Evolutionary conservation across 108 stramenopile species (phyloP), one percentile per base, ranked within the genome.

Genomic region (Bacterosira constricta): DNA sequence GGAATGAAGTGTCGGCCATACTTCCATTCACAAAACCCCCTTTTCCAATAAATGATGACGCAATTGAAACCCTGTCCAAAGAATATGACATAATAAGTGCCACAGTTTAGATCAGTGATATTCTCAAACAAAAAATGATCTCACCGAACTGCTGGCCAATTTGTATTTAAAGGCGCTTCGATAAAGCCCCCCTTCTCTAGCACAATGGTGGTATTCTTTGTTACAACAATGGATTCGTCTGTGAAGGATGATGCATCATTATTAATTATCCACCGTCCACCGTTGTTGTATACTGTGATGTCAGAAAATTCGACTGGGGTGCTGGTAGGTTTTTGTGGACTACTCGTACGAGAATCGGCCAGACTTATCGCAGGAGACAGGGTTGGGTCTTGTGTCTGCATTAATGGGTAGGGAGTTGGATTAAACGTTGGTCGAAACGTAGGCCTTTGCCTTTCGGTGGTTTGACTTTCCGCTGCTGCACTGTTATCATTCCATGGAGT

Each of bases 131-230:
- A n/a, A n/a, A n/a, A n/a, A n/a, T n/a, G n/a, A n/a, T n/a, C n/a
- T n/a, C n/a, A 44, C 30, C 71, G 61, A 46, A 73, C 46, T 25
- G 71, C 71, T 18, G 71, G 71, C 71, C 71, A 73, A 20, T 61
- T 49, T 41, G 30, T 63, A 34, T 73, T 55, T 4, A 27, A 11
- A 1, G 71, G 71, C 34, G 71, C 71, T 13, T 17, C 60, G 15
- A 73, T 18, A 32, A 54, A 52, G 12, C 71, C 62, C 6, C 62
- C 62, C 1, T 17, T 11, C 47, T 65, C 51, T 56, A 73, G 9
- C 18, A 27, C 32, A 18, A 73, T 31, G 0, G 34, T 63, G 4
- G 71, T 73, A 2, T 45, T 36, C n/a, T 31, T 61, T 13, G 71
- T 55, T 7, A 73, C 21, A 17, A 73, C 34, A 23, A 73, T 44